A percentile compares a stretch with the other conserved stretches of the same genome.
phyloP scores from a whole-genome alignment of 106 monocot species.

The Acorus calamus region DNA sequence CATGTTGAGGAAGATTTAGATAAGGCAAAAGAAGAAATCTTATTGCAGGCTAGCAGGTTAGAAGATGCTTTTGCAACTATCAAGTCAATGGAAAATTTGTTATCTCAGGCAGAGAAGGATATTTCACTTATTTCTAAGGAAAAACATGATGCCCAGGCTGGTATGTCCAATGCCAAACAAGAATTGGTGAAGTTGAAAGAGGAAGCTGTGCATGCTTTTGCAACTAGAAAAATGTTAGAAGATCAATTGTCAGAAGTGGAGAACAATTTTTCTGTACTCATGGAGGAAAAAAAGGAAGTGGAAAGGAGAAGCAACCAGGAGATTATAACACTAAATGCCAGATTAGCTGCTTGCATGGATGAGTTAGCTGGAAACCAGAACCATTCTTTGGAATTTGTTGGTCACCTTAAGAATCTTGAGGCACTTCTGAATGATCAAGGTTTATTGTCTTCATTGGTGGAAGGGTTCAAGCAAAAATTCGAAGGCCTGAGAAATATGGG shows the following conservation, averaged over 20 bases:
- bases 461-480: constrained; percentile 43
- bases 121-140: constrained; percentile 36
- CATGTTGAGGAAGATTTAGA: constrained; percentile 34
- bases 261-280: constrained; percentile 32
- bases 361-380: constrained; percentile 52
- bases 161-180: constrained; percentile 28
- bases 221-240: constrained; percentile 41
- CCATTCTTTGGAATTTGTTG: constrained; percentile 33
- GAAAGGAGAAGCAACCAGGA: constrained; percentile 39
- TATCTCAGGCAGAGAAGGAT: constrained; percentile 30
- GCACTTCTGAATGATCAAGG: constrained; percentile 44
- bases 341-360: constrained; percentile 45
- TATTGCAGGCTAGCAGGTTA: constrained; percentile 17
- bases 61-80: constrained; percentile 38
- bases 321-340: constrained; percentile 44
- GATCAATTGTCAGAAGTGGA: constrained; percentile 38
- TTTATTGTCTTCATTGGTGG: constrained; percentile 32
- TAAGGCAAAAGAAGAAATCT: constrained; percentile 40
- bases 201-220: constrained; percentile 43
- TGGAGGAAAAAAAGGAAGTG: constrained; percentile 42
- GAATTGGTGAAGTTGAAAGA: constrained; percentile 52
- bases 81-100: constrained; percentile 40
- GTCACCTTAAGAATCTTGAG: constrained; percentile 38
- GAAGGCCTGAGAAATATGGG: constrained; percentile 39
- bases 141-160: constrained; percentile 32